Evolutionary conservation across 164 flowering plant genomes (phyloP).

Genomic region (Tetracentron sinense): DNA sequence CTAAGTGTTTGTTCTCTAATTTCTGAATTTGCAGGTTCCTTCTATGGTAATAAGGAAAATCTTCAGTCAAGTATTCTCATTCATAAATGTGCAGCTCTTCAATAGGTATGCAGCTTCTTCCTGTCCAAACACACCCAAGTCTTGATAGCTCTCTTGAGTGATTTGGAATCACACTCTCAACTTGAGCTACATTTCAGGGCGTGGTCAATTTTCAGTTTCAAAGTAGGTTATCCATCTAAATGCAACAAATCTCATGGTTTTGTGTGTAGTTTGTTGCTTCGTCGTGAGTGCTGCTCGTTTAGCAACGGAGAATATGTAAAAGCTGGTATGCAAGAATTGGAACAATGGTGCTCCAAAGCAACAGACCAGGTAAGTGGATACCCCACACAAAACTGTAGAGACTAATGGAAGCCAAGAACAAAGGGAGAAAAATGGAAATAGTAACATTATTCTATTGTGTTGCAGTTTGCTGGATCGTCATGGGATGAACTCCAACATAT

Average conservation of each 20-base stretch:
- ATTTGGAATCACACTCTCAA: neutral
- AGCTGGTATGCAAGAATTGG: slow-evolving; percentile 71
- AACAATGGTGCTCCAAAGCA: slow-evolving; percentile 70
- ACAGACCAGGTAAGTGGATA: slow-evolving; percentile 44
- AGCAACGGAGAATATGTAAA: slow-evolving; percentile 85
- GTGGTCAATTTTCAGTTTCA: neutral
- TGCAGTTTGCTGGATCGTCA: slow-evolving; percentile 59
- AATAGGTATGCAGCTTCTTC: slow-evolving; percentile 35
- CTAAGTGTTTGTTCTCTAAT: slow-evolving; percentile 1
- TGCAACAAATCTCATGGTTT: neutral
- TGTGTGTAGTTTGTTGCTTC: slow-evolving; percentile 56
- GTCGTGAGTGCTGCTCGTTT: slow-evolving; percentile 87
- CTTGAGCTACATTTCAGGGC: neutral
- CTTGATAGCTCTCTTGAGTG: neutral
- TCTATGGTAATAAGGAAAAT: slow-evolving; percentile 58
- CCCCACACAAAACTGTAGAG: neutral
- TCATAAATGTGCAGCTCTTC: slow-evolving; percentile 79
- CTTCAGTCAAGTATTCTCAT: slow-evolving; percentile 70
- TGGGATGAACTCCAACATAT: slow-evolving; percentile 83
- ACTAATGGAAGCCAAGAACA: neutral
- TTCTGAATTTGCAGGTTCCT: slow-evolving; percentile 50
- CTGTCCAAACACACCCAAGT: neutral
- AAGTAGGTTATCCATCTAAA: neutral
- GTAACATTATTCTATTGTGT: slow-evolving; percentile 2
- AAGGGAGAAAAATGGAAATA: neutral